A percentile compares a stretch with the other conserved stretches of the same genome.
These are phyloP conservation scores for Crinitomyces ghanaensis DNA, from an alignment of 805 yeast genomes.

Conservation along the genomic window DNA sequence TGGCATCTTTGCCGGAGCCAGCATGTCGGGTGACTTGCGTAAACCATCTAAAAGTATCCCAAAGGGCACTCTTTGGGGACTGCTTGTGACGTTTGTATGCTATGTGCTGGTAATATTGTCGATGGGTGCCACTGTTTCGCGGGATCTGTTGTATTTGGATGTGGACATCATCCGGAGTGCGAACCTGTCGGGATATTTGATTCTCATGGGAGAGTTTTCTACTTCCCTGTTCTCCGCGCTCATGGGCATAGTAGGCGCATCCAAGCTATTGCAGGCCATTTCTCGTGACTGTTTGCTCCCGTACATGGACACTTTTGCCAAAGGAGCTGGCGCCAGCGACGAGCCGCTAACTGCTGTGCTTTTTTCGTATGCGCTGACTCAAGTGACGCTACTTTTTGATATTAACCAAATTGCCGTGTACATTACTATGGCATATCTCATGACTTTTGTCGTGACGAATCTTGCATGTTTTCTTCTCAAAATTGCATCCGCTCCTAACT, in stretches of 20 bases:
- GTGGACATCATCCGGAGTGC: constrained; percentile 79
- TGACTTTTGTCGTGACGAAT: constrained; percentile 92
- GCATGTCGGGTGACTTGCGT: constrained; percentile 90
- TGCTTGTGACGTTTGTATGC: constrained; percentile 61
- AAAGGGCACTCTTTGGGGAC: constrained; percentile 81
- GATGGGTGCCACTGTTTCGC: constrained; percentile 69
- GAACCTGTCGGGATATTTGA: constrained; percentile 52
- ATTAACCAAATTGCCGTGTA: constrained; percentile 89
- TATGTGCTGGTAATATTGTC: constrained; percentile 74
- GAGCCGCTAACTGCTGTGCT: constrained; percentile 52
- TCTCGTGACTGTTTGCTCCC: constrained; percentile 86
- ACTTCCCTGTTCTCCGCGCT: constrained; percentile 87
- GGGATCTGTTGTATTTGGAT: constrained; percentile 65
- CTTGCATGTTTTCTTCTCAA: constrained; percentile 83
- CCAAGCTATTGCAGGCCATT: constrained; percentile 81
- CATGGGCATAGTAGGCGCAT: constrained; percentile 94
- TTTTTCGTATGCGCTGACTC: constrained; percentile 74
- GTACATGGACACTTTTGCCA: constrained; percentile 50
- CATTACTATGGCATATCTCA: constrained; percentile 92
- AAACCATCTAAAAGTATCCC: constrained; percentile 88
- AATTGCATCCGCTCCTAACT: constrained; percentile 94
- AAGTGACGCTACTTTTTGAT: constrained; percentile 75
- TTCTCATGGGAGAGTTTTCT: constrained; percentile 81
- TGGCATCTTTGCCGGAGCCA: constrained; percentile 97
- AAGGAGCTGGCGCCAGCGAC: constrained; percentile 38